phyloP scores from a whole-genome alignment of 768 basidiomycete species.

The Podaxis sp. region DNA sequence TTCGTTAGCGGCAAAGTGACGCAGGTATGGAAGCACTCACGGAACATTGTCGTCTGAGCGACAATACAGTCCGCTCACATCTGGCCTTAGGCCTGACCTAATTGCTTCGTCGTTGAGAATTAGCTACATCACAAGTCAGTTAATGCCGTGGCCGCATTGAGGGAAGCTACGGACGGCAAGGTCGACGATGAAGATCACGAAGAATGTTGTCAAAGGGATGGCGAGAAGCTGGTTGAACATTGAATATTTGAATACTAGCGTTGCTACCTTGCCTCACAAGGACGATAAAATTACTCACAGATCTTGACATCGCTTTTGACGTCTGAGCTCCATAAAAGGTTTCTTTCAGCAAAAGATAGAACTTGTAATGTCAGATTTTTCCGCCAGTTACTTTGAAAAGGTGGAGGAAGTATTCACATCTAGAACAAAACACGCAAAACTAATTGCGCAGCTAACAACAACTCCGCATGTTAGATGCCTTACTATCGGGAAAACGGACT shows the following conservation, averaged over 20 bases:
- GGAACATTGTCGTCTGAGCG: neutral
- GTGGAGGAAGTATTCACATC: neutral
- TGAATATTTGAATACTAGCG: too few relatives aligned
- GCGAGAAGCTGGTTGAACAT: neutral
- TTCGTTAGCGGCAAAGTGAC: neutral
- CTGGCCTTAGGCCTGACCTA: neutral
- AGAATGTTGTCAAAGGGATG: neutral
- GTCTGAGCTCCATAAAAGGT: neutral
- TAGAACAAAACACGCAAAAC: neutral
- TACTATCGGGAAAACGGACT: neutral
- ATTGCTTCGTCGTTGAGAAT: neutral
- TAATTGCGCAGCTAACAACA: neutral
- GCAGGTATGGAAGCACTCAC: neutral
- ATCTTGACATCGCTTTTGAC: neutral
- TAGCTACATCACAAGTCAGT: neutral
- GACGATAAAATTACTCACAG: neutral
- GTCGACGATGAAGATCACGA: neutral
- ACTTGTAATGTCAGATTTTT: neutral
- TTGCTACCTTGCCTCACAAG: neutral
- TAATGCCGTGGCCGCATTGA: neutral
- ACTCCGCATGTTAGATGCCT: neutral
- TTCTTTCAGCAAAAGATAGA: neutral
- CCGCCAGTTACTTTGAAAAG: neutral
- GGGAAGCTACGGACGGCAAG: neutral
- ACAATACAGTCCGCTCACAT: neutral